Evolutionary conservation across 352 stramenopile genomes (phyloP), one percentile per base, ranked within the genome.

Genomic region (Lagenidium giganteum): DNA sequence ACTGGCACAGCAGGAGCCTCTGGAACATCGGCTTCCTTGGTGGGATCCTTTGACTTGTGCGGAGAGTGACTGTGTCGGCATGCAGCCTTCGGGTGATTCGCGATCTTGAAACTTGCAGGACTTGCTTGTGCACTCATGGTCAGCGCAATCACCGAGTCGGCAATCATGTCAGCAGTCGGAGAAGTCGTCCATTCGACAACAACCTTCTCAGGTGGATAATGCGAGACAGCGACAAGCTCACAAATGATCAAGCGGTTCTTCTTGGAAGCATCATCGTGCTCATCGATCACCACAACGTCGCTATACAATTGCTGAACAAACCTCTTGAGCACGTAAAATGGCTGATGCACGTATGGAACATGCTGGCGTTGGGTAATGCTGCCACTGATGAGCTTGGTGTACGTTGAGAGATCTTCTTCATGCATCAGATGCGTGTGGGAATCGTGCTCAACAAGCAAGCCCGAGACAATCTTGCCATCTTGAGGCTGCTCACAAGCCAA

Each of bases 131-230:
- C 84, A 51, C 98, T 93, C 87, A 98, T 97, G n/a, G 96, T 78
- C 11, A 98, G 64, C 14, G 88, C 91, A 29, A 98, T 92, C n/a
- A 98, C 70, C 14, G 92, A 96, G 74, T 98, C 95, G 16, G 94
- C 95, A 44, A 98, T 93, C 58, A 98, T 93, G 57, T 98, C 95
- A 6, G 85, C 89, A 4, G 87, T 95, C n/a, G 94, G 90, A 27
- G 86, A 91, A 8, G 92, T 91, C 18, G 87, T 91, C 86, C 86
- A 96, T 36, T 88, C 76, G 11, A 95, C 53, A 17, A 86, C 33
- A n/a, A 96, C 50, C 47, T 74, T 74, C 18, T 63, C n/a, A n/a
- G n/a, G n/a, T n/a, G n/a, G n/a, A n/a, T n/a, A n/a, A n/a, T 67
- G 70, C 4, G 82, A 90, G 9, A 94, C 63, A 3, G 73, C 69